phyloP scores from a whole-genome alignment of 345 rosid genomes.

The Euclidium syriacum region DNA sequence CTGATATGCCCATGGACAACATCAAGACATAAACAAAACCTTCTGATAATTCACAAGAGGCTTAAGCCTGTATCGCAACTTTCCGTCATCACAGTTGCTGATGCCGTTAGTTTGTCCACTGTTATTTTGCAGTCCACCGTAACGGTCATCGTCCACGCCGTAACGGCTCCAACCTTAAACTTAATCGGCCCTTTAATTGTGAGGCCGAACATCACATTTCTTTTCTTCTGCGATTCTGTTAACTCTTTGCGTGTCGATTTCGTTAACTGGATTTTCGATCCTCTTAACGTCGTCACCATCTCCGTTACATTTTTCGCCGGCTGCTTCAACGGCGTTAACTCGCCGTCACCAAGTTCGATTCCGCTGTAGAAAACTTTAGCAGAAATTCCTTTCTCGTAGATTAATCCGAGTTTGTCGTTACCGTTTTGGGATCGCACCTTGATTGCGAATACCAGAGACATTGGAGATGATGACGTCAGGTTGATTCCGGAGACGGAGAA shows the following conservation, averaged over 20 bases:
- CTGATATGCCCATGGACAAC: background rate
- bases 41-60: conserved; percentile 21
- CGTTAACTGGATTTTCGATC: conserved; percentile 40
- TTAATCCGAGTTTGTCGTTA: conserved; percentile 54
- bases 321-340: conserved; percentile 48
- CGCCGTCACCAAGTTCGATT: conserved; percentile 39
- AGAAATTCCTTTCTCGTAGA: conserved; percentile 40
- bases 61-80: conserved; percentile 48
- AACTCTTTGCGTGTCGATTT: conserved; percentile 25
- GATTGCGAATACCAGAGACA: conserved; percentile 47
- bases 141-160: conserved; percentile 61
- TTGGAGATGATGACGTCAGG: conserved; percentile 34
- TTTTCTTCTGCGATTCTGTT: conserved; percentile 22
- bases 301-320: conserved; percentile 48
- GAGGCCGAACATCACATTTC: conserved; percentile 48
- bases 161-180: conserved; percentile 51
- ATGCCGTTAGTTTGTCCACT: conserved; percentile 57
- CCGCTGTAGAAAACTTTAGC: conserved; percentile 34
- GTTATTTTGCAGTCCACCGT: conserved; percentile 58
- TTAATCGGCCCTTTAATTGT: conserved; percentile 56
- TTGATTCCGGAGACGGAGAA: conserved; percentile 52
- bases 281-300: conserved; percentile 37
- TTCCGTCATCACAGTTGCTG: conserved; percentile 39
- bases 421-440: conserved; percentile 46
- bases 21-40: background rate